Base-by-base conservation (phyloP, 352 stramenopile species). In the Pythium scleroteichum region DNA sequence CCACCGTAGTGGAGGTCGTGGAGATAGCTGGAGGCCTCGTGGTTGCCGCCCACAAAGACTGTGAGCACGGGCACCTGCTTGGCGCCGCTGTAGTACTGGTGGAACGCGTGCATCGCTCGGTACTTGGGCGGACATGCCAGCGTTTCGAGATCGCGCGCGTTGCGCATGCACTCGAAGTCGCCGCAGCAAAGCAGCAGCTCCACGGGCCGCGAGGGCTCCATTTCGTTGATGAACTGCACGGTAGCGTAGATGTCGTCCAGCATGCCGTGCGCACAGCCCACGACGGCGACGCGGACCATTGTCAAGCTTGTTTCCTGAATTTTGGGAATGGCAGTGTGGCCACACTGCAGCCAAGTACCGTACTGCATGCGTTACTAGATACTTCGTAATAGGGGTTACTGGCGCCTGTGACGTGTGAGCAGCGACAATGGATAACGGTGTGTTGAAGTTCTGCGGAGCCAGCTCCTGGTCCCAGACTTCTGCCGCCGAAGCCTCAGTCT, bases 101-200 rank as follows among this genome's bases (percentile, higher is more conserved):
- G 89, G 75, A 99, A 99, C 46, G 78, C 71, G 44, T 92, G 82
- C 71, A 96, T 85, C 10, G 66, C 68, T 50, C 92, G 88, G 79
- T 99, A 99, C 71, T 99, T 99, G 39, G 84, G 79, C 24, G 97
- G 97, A 52, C 96, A 98, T 23, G 91, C 88, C 53, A 99, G 82
- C 45, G 83, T 97, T 54, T 97, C 81, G 56, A 99, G 88, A 76
- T 99, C 97, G 42, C 76, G 71, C 53, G 82, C 65, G 73, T 99
- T 99, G 48, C 98, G 90, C 66, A 99, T 84, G 48, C 96, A 97
- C 71, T 99, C 94, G 69, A 99, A 99, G 82, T 99, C 97, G 29
- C 98, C 97, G 69, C 97, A 99, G 71, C 95, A 98, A 19, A 99
- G 69, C 50, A 99, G 70, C 33, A 99, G 68, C 66, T 99, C 90